These are phyloP conservation scores for Penicillium manginii DNA, from an alignment of 495 filamentous ascomycete species.

Conservation along the genomic window DNA sequence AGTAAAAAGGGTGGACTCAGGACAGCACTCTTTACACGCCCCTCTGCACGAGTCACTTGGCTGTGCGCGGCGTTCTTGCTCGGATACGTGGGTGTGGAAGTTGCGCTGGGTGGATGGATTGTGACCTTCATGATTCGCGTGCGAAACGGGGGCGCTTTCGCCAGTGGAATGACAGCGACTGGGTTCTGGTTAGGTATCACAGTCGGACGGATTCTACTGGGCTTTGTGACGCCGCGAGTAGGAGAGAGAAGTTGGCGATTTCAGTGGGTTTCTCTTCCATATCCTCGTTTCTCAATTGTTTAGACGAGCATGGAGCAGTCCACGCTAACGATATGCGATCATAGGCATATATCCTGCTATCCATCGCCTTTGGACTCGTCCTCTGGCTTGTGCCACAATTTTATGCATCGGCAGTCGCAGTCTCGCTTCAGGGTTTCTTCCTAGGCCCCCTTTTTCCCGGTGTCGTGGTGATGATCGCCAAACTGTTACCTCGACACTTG, in stretches of 20 bases:
- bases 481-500: conserved; percentile 74
- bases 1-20: conserved; percentile 53
- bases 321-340: neutral
- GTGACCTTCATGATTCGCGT: conserved; percentile 67
- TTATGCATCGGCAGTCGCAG: conserved; percentile 69
- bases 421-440: conserved; percentile 74
- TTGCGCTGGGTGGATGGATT: conserved; percentile 77
- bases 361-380: conserved; percentile 59
- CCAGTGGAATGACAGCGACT: conserved; percentile 64
- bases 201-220: conserved; percentile 60
- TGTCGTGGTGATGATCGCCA: conserved; percentile 77
- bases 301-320: too few species aligned
- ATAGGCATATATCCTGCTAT: conserved; percentile 55
- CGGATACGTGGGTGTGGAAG: conserved; percentile 83
- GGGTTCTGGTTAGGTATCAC: conserved; percentile 72
- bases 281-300: neutral
- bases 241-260: conserved; percentile 64
- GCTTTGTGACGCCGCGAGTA: conserved; percentile 64
- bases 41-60: conserved; percentile 66
- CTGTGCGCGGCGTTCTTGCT: conserved; percentile 75
- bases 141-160: conserved; percentile 56
- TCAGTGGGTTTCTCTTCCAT: conserved; percentile 36
- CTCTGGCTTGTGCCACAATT: conserved; percentile 75
- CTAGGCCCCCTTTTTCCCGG: conserved; percentile 70
- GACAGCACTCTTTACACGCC: conserved; percentile 56